Percentiles rank a stretch among this genome's conserved stretches.
phyloP scores from a whole-genome alignment of 371 early-diverging fungal genomes.

The Dinochytrium kinnereticum region DNA sequence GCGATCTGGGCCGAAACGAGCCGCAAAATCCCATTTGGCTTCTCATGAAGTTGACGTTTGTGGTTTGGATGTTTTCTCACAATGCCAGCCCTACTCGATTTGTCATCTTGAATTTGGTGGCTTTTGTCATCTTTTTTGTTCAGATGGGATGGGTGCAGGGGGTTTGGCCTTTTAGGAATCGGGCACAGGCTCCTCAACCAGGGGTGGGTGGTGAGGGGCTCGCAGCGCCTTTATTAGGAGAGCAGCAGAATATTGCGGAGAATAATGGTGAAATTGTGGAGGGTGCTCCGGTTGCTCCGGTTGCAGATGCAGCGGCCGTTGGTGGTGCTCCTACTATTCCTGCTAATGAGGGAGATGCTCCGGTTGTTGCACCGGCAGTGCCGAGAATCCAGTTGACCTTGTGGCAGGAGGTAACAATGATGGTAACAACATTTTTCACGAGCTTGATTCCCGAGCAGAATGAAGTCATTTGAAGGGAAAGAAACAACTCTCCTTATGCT shows the following conservation, averaged over 20 bases:
- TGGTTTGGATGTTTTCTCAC: conserved; percentile 35
- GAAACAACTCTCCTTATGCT: neutral
- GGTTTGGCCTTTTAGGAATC: neutral
- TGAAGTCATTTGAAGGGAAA: neutral
- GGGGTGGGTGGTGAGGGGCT: too few species aligned
- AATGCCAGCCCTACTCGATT: conserved; percentile 25
- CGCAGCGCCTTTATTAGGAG: neutral
- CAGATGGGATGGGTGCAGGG: conserved; percentile 29
- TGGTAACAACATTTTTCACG: conserved; percentile 30
- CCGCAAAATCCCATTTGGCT: conserved; percentile 43
- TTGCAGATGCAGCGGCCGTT: neutral
- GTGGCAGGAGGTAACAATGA: conserved; percentile 15
- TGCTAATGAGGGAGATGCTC: neutral
- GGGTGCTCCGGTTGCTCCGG: neutral
- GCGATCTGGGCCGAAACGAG: conserved; percentile 13
- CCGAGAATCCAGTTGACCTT: neutral
- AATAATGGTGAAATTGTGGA: neutral
- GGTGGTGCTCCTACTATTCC: neutral
- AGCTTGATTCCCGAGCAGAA: conserved; percentile 30
- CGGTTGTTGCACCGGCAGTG: neutral
- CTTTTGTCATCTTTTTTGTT: conserved; percentile 34
- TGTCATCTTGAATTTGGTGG: conserved; percentile 27
- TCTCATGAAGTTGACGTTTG: conserved; percentile 36
- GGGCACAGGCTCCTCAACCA: too few species aligned
- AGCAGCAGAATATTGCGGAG: neutral